phyloP scores from a whole-genome alignment of 306 rosid genomes.

The Vicia faba region DNA sequence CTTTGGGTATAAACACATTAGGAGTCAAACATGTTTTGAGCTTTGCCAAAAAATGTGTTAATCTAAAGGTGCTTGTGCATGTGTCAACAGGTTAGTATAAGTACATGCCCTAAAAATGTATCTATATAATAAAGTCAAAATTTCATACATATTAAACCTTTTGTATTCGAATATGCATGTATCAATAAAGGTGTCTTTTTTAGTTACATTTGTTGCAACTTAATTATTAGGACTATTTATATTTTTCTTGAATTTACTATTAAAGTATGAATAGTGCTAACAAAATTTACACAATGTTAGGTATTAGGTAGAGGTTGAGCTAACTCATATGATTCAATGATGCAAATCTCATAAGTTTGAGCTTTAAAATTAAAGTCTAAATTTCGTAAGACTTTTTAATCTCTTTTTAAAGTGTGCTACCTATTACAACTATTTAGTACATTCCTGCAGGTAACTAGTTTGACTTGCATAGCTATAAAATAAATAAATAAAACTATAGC shows the following conservation, averaged over 20 bases:
- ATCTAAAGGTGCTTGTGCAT: slow-evolving; percentile 56
- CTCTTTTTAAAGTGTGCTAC: no score
- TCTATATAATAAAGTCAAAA: neutral
- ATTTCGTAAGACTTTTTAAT: no score
- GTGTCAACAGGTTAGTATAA: slow-evolving; percentile 69
- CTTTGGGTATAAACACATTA: slow-evolving; percentile 61
- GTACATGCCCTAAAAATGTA: neutral
- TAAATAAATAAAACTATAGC: no score
- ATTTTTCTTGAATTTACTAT: neutral
- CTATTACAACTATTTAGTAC: no score
- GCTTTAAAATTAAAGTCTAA: no score
- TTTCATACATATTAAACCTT: neutral
- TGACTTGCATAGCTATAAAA: no score
- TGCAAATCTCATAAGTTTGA: no score
- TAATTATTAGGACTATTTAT: slow-evolving; percentile 4
- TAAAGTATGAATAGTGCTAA: neutral
- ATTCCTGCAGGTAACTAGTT: no score
- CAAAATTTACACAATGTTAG: neutral
- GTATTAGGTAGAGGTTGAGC: no score
- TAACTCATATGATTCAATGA: no score
- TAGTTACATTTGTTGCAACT: slow-evolving; percentile 16
- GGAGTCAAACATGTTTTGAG: slow-evolving; percentile 59
- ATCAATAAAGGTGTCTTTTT: neutral
- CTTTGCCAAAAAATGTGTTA: slow-evolving; percentile 65
- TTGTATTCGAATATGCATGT: neutral